Base-by-base conservation (phyloP, 2,329 filamentous ascomycete genomes). In the Harringtonia aguacate region DNA sequence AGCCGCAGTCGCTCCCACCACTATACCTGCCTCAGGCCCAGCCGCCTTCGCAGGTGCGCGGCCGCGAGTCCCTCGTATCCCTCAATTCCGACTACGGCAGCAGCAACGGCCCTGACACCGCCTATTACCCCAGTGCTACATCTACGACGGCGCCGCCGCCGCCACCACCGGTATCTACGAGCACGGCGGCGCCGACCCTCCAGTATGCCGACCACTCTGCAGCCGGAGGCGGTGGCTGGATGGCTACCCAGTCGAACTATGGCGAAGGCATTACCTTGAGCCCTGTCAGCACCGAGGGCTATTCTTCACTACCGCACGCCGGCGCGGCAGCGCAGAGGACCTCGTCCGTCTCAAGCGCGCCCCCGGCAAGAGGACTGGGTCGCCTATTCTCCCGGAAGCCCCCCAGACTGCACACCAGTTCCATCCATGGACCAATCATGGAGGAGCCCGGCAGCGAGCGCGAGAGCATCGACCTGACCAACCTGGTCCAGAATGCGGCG, bases 51-150 rank as follows among this genome's bases (percentile, higher is more conserved):
- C 29, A 17, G 17, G 13, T 64, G 27, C 58, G 59, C 8, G 58
- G 57, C 14, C 61, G 60, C 18, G 61, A 62, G 41, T 65, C 66
- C 14, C 55, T 67, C 42, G 59, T 62, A 17, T 67, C 66, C 4
- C 52, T 68, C n/a, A 58, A 61, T 41, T 62, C 65, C 1, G 30
- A 37, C 30, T 44, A 44, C 36, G 34, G 39, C 45, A 43, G 22
- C 28, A 22, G 13, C 36, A 28, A 8, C 18, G 20, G 4, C 43
- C 20, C 36, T 8, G 4, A 21, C 24, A n/a, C n/a, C 10, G 7
- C 22, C 41, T 6, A 37, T 35, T 8, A 24, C 41, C 14, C 34
- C 10, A 12, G 35, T 20, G 31, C 21, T 12, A 9, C 35, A 10
- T 31, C 29, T 31, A 15, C 45, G 3, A 18, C 41, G 15, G 29